phyloP scores from a whole-genome alignment of 805 yeast species.

The Grigorovia humatica region DNA sequence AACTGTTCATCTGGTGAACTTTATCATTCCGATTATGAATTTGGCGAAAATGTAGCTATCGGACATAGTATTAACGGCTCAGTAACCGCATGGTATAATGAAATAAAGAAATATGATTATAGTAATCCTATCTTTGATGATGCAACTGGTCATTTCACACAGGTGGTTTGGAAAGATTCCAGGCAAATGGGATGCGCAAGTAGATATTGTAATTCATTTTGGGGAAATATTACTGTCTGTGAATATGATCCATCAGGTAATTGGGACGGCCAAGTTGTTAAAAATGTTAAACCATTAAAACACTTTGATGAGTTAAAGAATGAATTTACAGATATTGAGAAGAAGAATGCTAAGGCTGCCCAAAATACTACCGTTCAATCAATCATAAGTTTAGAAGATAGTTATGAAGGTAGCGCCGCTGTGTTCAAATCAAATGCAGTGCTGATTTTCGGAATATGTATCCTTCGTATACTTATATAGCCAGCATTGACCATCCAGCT shows the following conservation, averaged over 20 bases:
- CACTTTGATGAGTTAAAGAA: too few species aligned
- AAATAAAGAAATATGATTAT: constrained; percentile 47
- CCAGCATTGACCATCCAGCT: too few species aligned
- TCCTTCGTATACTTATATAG: too few species aligned
- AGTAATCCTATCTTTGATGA: constrained; percentile 38
- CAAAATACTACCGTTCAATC: too few species aligned
- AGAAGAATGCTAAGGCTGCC: too few species aligned
- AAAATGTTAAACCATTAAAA: constrained; percentile 20
- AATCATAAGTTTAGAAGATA: too few species aligned
- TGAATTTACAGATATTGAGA: too few species aligned
- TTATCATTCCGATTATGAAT: constrained; percentile 44
- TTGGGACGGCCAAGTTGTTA: constrained; percentile 40
- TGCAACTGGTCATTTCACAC: constrained; percentile 60
- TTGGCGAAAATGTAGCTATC: constrained; percentile 71
- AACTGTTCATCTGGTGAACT: constrained; percentile 45
- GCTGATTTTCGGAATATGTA: too few species aligned
- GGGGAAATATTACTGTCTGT: constrained; percentile 61
- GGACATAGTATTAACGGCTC: constrained; percentile 38
- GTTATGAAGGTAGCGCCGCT: too few species aligned
- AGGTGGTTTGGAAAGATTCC: constrained; percentile 58
- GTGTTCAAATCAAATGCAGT: too few species aligned
- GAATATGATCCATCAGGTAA: constrained; percentile 72
- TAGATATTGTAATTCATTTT: constrained; percentile 43
- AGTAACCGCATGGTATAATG: constrained; percentile 67
- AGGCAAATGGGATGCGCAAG: constrained; percentile 60